phyloP scores from a whole-genome alignment of 2,329 filamentous ascomycete genomes.

The Chaetomiaceae sp. region DNA sequence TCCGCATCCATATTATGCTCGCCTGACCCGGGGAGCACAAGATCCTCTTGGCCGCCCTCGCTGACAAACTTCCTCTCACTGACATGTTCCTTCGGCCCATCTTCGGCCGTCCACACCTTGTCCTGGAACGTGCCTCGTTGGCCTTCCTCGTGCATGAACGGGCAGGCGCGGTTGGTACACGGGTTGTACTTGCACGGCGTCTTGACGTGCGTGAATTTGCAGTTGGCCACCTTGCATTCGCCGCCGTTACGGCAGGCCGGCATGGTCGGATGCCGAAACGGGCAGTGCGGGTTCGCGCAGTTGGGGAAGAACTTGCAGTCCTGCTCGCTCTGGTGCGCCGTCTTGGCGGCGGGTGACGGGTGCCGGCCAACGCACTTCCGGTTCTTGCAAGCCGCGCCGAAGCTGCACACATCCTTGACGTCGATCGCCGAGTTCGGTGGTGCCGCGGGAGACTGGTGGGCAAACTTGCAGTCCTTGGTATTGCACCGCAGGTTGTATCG shows the following conservation, averaged over 20 bases:
- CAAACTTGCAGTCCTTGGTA: conserved; percentile 85
- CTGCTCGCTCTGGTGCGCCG: conserved; percentile 73
- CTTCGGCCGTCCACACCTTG: conserved; percentile 82
- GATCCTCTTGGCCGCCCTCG: conserved; percentile 63
- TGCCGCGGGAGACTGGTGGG: conserved; percentile 89
- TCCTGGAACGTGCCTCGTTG: conserved; percentile 81
- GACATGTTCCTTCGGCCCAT: conserved; percentile 60
- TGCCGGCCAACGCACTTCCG: conserved; percentile 88
- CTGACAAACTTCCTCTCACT: conserved; percentile 87
- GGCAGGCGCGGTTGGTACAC: conserved; percentile 82
- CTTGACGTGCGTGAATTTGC: conserved; percentile 85
- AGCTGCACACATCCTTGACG: conserved; percentile 73
- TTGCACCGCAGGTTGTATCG: conserved; percentile 86
- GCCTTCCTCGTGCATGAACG: conserved; percentile 86
- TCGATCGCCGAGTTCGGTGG: conserved; percentile 74
- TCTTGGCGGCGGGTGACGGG: conserved; percentile 79
- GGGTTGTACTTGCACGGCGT: conserved; percentile 87
- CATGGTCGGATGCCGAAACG: conserved; percentile 84
- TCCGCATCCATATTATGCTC: conserved; percentile 30
- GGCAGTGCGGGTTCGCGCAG: conserved; percentile 81
- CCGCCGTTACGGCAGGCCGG: conserved; percentile 87
- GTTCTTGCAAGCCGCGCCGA: conserved; percentile 92
- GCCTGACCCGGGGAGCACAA: conserved; percentile 60
- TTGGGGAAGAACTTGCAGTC: conserved; percentile 91
- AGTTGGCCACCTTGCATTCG: conserved; percentile 74